These are phyloP conservation scores for Saccharum officinarum DNA, from an alignment of 176 grass and related monocot genomes.

Conservation along the genomic window DNA sequence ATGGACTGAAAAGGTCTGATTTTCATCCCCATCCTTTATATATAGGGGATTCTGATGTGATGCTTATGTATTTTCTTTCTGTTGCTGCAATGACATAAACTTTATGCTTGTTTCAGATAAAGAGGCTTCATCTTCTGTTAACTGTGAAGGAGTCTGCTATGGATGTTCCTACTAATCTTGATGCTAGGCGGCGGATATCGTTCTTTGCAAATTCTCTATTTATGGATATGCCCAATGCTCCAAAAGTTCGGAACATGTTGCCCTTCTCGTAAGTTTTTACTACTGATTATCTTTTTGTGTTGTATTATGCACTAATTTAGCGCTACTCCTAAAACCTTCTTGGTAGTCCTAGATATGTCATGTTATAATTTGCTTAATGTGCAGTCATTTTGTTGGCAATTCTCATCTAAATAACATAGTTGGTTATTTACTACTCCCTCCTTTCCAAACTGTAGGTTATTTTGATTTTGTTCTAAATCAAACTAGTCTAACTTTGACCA, in stretches of 20 bases:
- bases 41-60: constrained; percentile 1
- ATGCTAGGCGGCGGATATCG: constrained; percentile 93
- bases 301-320: background rate
- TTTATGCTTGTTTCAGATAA: constrained; percentile 62
- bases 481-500: background rate
- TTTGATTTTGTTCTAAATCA: background rate
- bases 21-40: background rate
- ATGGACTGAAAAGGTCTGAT: constrained; percentile 92
- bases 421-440: background rate
- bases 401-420: background rate
- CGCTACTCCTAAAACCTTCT: background rate
- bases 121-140: constrained; percentile 87
- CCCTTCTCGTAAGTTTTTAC: constrained; percentile 88
- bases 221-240: constrained; percentile 97
- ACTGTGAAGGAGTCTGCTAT: constrained; percentile 98
- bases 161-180: constrained; percentile 96
- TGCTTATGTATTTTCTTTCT: constrained; percentile 13
- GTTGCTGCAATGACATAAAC: constrained; percentile 18
- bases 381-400: background rate
- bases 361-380: background rate
- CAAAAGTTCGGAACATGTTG: constrained; percentile 96
- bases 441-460: background rate
- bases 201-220: constrained; percentile 99
- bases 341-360: background rate
- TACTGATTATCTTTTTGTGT: constrained; percentile 18